Conservation (phyloP, 164 flowering plant species). For the Nelumbo lutea region DNA sequence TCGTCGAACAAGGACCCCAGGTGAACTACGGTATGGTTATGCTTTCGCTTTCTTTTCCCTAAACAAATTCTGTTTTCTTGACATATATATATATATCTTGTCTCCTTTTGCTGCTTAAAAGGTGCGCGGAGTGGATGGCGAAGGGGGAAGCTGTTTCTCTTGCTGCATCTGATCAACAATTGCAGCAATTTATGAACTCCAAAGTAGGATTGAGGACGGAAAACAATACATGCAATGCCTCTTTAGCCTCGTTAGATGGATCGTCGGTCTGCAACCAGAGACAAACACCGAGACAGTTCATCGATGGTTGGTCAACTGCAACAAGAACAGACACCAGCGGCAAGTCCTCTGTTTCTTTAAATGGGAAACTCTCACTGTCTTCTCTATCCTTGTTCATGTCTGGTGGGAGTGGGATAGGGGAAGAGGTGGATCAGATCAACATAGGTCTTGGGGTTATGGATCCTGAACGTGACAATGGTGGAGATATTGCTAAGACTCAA, state of each 20-base stretch:
- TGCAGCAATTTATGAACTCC: slow-evolving; percentile 33
- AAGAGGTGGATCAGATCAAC: slow-evolving; percentile 20
- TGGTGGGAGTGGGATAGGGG: slow-evolving; percentile 22
- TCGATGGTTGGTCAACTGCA: slow-evolving; percentile 59
- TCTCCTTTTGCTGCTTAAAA: slow-evolving; percentile 16
- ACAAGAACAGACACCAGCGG: slow-evolving; percentile 15
- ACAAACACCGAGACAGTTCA: slow-evolving; percentile 42
- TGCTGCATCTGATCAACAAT: slow-evolving; percentile 28
- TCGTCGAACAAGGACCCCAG: slow-evolving; percentile 37
- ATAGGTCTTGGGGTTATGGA: slow-evolving; percentile 26
- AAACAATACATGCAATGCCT: neutral
- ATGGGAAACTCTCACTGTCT: slow-evolving; percentile 29
- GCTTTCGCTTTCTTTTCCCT: neutral
- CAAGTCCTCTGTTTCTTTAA: slow-evolving; percentile 14
- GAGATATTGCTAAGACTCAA: slow-evolving; percentile 15
- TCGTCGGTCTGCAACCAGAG: slow-evolving; percentile 3
- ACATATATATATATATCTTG: neutral
- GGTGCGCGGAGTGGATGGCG: slow-evolving; percentile 49
- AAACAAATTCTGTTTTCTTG: neutral
- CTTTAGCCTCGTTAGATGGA: slow-evolving; percentile 10
- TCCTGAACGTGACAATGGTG: slow-evolving; percentile 13
- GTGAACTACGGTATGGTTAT: slow-evolving; percentile 17
- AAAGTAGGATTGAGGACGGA: slow-evolving; percentile 20
- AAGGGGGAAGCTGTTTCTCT: slow-evolving; percentile 29
- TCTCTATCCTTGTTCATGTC: slow-evolving; percentile 56